Evolutionary conservation across 2,329 filamentous ascomycete species (phyloP).

Genomic region (Arachnomyces sp.): DNA sequence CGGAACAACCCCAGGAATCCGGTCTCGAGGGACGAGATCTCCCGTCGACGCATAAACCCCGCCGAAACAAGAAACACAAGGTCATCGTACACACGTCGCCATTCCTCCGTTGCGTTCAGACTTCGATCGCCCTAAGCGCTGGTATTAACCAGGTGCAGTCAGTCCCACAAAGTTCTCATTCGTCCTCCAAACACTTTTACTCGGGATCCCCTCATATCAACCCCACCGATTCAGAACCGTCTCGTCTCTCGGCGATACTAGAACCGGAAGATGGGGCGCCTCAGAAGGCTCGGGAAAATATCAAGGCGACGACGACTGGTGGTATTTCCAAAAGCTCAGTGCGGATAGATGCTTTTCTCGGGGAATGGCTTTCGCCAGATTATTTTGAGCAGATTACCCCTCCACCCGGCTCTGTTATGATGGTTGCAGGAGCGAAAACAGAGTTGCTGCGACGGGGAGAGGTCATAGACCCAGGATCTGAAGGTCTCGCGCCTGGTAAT

Average conservation of each 20-base stretch:
- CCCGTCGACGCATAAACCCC: background rate
- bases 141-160: constrained; percentile 54
- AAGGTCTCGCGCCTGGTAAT: constrained; percentile 34
- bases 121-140: constrained; percentile 76
- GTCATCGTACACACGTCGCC: constrained; percentile 89
- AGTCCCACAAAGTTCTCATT: background rate
- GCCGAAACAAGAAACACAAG: constrained; percentile 49
- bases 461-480: constrained; percentile 38
- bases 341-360: constrained; percentile 83
- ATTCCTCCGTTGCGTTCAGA: constrained; percentile 86
- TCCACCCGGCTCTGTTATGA: constrained; percentile 74
- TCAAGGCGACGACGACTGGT: background rate
- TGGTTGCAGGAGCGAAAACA: constrained; percentile 82
- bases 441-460: constrained; percentile 73
- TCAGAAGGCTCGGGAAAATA: background rate
- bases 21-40: constrained; percentile 4
- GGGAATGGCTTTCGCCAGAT: constrained; percentile 88
- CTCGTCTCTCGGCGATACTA: constrained; percentile 23
- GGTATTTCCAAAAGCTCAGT: constrained; percentile 34
- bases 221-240: constrained; percentile 18
- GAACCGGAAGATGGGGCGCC: constrained; percentile 21
- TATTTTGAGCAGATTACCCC: constrained; percentile 91
- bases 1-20: constrained; percentile 13
- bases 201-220: constrained; percentile 13
- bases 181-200: constrained; percentile 15